Conservation (phyloP, 768 basidiomycete genomes). For the Neoboletus brunneissimus region DNA sequence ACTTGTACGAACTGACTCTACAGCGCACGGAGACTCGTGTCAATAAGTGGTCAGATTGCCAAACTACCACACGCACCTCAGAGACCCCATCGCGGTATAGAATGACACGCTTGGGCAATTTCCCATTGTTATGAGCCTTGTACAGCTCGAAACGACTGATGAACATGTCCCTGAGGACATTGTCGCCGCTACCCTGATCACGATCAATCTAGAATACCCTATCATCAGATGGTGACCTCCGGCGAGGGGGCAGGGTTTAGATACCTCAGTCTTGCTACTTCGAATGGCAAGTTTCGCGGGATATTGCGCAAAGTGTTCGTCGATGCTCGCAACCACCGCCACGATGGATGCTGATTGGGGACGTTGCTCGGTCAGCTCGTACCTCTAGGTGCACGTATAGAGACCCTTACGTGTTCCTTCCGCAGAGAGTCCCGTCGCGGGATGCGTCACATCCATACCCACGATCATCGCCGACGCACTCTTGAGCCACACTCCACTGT, state of each 20-base stretch:
- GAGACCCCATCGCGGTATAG: slow-evolving; percentile 74
- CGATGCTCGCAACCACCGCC: slow-evolving; percentile 52
- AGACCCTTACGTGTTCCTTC: slow-evolving; percentile 38
- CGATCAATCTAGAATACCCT: not conserved
- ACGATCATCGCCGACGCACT: slow-evolving; percentile 49
- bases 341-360: slow-evolving; percentile 42
- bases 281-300: slow-evolving; percentile 48
- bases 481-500: slow-evolving; percentile 40
- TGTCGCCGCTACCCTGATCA: slow-evolving; percentile 35
- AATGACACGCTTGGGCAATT: slow-evolving; percentile 43
- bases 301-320: slow-evolving; percentile 45
- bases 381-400: not conserved
- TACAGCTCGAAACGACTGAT: slow-evolving; percentile 43
- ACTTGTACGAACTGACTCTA: slow-evolving; percentile 50
- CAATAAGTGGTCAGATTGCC: not conserved
- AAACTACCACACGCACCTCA: slow-evolving; percentile 46
- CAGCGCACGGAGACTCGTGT: not conserved
- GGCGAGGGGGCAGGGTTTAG: not conserved
- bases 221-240: not conserved
- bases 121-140: slow-evolving; percentile 30
- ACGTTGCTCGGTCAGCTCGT: not conserved
- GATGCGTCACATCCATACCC: slow-evolving; percentile 72
- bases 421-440: slow-evolving; percentile 54
- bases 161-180: slow-evolving; percentile 45
- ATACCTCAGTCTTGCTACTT: slow-evolving; percentile 64